These are phyloP conservation scores for Halophytophthora polymorphica DNA, from an alignment of 352 stramenopile genomes.

Conservation along the genomic window DNA sequence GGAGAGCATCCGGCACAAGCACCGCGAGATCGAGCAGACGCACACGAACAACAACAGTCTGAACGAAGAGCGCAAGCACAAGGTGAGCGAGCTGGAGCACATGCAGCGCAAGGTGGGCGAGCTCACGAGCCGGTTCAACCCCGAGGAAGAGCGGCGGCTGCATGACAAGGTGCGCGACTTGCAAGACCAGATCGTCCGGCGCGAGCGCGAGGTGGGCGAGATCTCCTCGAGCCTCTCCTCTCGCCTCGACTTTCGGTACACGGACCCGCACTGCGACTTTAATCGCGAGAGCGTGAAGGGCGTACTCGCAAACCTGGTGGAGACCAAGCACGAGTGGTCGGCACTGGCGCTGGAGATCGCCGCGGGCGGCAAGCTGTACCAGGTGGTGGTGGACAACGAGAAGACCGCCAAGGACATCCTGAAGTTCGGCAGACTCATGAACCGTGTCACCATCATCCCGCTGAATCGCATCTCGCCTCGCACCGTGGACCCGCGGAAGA, in stretches of 20 bases:
- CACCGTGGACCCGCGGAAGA: constrained; percentile 65
- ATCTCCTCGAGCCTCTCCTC: constrained; percentile 92
- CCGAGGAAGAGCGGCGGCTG: constrained; percentile 65
- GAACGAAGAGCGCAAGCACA: constrained; percentile 62
- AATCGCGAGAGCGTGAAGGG: constrained; percentile 96
- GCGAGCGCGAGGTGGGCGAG: constrained; percentile 90
- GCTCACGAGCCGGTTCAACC: constrained; percentile 71
- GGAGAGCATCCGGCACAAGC: constrained; percentile 81
- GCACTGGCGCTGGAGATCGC: constrained; percentile 97
- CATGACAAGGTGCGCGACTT: constrained; percentile 56
- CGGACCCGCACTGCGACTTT: constrained; percentile 93
- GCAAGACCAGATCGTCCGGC: constrained; percentile 59
- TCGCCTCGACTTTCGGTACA: constrained; percentile 96
- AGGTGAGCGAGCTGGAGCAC: constrained; percentile 59
- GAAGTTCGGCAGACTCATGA: constrained; percentile 94
- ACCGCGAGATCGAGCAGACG: constrained; percentile 62
- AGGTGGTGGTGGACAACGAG: constrained; percentile 99
- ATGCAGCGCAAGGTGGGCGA: constrained; percentile 53
- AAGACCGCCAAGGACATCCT: constrained; percentile 98
- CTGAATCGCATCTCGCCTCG: constrained; percentile 95
- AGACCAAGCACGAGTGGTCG: constrained; percentile 92
- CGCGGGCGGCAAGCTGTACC: constrained; percentile 97
- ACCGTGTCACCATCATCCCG: constrained; percentile 98
- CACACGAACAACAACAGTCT: constrained; percentile 75
- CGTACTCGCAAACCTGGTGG: constrained; percentile 94